Evolutionary conservation across 306 rosid genomes (phyloP), one percentile per base, ranked within the genome.

Genomic region (Vachellia pachyceras): DNA sequence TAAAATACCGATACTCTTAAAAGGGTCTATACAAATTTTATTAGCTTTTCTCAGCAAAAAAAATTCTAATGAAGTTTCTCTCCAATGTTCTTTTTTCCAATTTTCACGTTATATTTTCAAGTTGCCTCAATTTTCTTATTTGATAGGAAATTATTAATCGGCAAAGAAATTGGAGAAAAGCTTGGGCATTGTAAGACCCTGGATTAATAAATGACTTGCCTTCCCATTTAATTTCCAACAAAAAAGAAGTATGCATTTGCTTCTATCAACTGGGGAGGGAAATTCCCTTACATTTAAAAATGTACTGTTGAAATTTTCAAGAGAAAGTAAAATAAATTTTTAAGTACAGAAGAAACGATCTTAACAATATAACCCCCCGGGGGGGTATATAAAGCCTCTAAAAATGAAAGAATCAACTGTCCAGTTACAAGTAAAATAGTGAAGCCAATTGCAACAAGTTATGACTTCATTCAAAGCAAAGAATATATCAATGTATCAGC

Each of bases 341-440:
- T 23, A 10, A 14, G 37, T 18, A 77, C 12, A 46, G 68, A 47
- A 65, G n/a, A n/a, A n/a, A n/a, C n/a, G n/a, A n/a, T n/a, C n/a
- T n/a, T n/a, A n/a, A n/a, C n/a, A n/a, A n/a, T n/a, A n/a, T n/a
- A n/a, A n/a, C n/a, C n/a, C n/a, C n/a, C n/a, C n/a, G n/a, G n/a
- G n/a, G n/a, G n/a, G 33, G 33, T 29, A 29, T 29, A 17, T 29
- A 69, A 71, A 71, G 63, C 49, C 72, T 71, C 49, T 76, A 12
- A 45, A 45, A 72, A 71, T n/a, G n/a, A n/a, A n/a, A 57, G 40
- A 79, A 79, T 79, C 39, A 71, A 60, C 18, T 58, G 72, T 58
- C 18, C 57, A 12, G 23, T 79, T 54, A 44, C 64, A 58, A 11
- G 63, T 6, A 20, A 35, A 79, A 79, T 54, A 33, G 36, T 12